Conservation (phyloP, 192 early-diverging fungal species). For the Chytriomyces hyalinus region DNA sequence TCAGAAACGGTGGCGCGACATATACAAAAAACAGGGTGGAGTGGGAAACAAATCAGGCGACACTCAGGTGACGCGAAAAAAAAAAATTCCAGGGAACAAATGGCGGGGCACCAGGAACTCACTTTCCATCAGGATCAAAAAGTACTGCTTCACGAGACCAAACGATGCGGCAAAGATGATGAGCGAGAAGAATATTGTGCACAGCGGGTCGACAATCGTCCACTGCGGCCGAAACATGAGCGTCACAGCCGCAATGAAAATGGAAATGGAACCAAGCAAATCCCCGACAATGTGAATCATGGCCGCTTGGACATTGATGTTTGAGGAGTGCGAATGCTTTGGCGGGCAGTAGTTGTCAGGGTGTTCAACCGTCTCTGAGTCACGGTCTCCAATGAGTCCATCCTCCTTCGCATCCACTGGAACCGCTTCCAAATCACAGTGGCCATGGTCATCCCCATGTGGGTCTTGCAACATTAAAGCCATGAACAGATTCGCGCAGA, state of each 20-base stretch:
- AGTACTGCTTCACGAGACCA: conserved; percentile 62
- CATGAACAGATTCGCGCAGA: conserved; percentile 71
- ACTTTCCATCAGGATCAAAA: conserved; percentile 75
- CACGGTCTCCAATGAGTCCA: neutral
- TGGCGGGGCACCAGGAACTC: neutral
- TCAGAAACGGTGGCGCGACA: too few species aligned
- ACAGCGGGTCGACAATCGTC: conserved; percentile 72
- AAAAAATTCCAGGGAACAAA: conserved; percentile 1
- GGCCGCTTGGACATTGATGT: conserved; percentile 67
- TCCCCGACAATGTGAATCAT: conserved; percentile 77
- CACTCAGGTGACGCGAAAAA: conserved; percentile 15
- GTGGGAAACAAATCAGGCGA: too few species aligned
- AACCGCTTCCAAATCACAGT: conserved; percentile 33
- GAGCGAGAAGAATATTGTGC: conserved; percentile 74
- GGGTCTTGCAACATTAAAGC: conserved; percentile 31
- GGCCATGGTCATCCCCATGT: conserved; percentile 36
- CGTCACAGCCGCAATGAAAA: conserved; percentile 71
- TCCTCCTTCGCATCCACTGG: neutral
- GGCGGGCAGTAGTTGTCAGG: neutral
- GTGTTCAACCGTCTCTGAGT: neutral
- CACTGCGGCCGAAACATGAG: conserved; percentile 56
- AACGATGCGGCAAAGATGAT: conserved; percentile 71
- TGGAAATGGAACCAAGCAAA: conserved; percentile 72
- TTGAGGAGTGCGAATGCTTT: conserved; percentile 3
- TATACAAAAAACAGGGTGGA: too few species aligned